Evolutionary conservation across 805 yeast species (phyloP), one percentile per base, ranked within the genome.

Genomic region (Ogataea pignaliae): DNA sequence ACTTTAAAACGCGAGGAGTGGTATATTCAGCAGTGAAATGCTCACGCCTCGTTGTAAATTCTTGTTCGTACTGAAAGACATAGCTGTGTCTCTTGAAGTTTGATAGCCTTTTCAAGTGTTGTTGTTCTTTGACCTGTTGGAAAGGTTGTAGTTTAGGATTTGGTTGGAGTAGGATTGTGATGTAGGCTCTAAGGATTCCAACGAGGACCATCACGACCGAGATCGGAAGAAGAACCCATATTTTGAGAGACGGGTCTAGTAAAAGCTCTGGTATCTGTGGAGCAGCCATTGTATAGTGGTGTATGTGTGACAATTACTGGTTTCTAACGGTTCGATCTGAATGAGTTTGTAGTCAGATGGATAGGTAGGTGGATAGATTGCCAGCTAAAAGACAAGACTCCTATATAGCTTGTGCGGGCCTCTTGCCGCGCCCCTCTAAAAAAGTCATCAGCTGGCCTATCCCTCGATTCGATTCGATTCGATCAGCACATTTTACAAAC

Each of bases 151-250:
- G 67, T 52, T 78, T 82, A 3, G 82, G 79, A 30, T 70, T 62
- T 40, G 88, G 78, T 37, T 77, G 75, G 8, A 88, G 66, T 21
- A 89, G 65, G 13, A 70, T 63, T 34, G 88, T 79, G 10, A 83
- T 71, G 55, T 83, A 79, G 42, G 85, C 82, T 44, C 96, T 73
- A 26, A 88, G 63, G 15, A 91, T 63, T 8, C 97, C 97, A 4
- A 88, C 88, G 44, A 90, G 65, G 10, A 93, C 83, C 96, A 93
- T 89, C 16, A 89, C 95, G 16, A 85, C 60, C 6, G 96, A 80
- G 36, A 93, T 90, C 18, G 99, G 99, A 31, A 88, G 63, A 14
- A 93, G 70, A 29, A 89, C 98, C 97, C 98, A 91, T 55, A 81
- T 76, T 60, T 85, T 83, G 48, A 93, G 71, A 42, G 78, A 76